Evolutionary conservation across 2,329 filamentous ascomycete genomes (phyloP), one percentile per base, ranked within the genome.

Genomic region (Pseudocercospora vitis): DNA sequence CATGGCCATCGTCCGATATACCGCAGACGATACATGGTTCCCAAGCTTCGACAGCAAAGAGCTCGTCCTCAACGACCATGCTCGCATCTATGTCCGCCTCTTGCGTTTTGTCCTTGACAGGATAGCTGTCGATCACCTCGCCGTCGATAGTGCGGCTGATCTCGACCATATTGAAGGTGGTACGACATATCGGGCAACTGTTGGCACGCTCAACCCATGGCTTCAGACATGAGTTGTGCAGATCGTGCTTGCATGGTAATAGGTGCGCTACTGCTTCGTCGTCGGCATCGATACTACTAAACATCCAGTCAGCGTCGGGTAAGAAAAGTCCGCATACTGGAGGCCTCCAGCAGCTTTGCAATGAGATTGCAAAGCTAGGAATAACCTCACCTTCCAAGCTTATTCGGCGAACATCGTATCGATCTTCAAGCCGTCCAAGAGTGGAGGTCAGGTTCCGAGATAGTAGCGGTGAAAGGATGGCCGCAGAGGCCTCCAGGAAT

Each of bases 121-220:
- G 67, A 68, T 86, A 86, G 16, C 81, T 82, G 21, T 81, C 82
- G 28, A 80, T 64, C 7, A 81, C 76, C 2, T 77, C 72, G 4
- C 82, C 83, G 78, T 89, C 88, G 66, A 91, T 75, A 63, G 81
- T 83, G 68, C 88, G 84, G 71, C 87, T 87, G 57, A 99, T 85
- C 70, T 94, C 85, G 62, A 99, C 91, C 65, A 87, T 76, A 73
- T 97, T 92, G 77, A 99, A 97, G 59, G 82, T 84, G 65, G 89
- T 88, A 63, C 94, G 88, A 74, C 94, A 99, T 72, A 99, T 96
- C 40, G 94, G 94, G 73, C 94, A 99, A 70, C 91, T 96, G 74
- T 97, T 99, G 60, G 94, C 92, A 71, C 95, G 88, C 74, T 95
- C 89, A 40, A 92, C 90, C 94, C 94, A 99, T 63, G 91, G 89